Evolutionary conservation across 208 protist genomes (phyloP).

Genomic region (Acanthamoeba culbertsoni): DNA sequence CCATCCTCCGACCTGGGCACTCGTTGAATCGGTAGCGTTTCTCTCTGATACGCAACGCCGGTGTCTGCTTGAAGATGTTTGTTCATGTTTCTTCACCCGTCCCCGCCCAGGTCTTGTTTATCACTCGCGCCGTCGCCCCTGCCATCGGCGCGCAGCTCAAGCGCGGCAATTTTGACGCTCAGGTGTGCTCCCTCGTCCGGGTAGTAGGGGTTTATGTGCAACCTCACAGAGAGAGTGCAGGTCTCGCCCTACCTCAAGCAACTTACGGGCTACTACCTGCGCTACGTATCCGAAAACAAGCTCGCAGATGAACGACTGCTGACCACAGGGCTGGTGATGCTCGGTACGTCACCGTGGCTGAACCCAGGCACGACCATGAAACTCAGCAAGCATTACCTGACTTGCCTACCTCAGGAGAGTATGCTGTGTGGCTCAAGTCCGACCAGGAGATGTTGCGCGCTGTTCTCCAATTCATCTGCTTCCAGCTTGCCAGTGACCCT

Average conservation of each 20-base stretch:
- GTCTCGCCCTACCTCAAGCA: neutral
- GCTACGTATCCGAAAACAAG: neutral
- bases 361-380: neutral
- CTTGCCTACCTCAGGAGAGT: neutral
- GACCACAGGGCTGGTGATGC: neutral
- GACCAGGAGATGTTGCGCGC: neutral
- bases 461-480: neutral
- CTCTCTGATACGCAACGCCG: no score
- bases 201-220: no score
- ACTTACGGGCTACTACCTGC: neutral
- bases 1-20: neutral
- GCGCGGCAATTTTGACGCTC: neutral
- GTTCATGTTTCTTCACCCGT: neutral
- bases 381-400: neutral
- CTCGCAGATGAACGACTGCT: neutral
- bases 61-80: neutral
- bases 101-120: neutral
- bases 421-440: neutral
- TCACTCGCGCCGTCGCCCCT: neutral
- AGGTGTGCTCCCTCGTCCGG: no score
- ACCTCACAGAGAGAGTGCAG: neutral
- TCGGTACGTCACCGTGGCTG: neutral
- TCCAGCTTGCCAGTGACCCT: neutral
- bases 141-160: neutral
- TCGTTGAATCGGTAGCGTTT: conserved; percentile 8